Conservation (phyloP, 2,329 filamentous ascomycete species). For the Fusarium tupiense region DNA sequence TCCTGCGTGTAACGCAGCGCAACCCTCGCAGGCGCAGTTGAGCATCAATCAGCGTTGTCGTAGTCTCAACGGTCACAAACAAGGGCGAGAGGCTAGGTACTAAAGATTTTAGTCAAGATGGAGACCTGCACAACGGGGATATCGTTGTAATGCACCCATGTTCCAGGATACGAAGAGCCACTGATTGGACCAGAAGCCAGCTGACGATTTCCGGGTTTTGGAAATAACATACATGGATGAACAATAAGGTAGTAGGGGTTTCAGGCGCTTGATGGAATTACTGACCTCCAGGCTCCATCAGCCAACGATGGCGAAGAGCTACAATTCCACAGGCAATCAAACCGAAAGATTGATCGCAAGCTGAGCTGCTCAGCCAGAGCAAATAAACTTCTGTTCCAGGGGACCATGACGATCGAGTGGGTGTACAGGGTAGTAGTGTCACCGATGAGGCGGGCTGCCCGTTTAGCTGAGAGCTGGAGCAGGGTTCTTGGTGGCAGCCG, state of each 20-base stretch:
- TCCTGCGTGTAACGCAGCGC: slow-evolving; percentile 17
- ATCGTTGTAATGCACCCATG: slow-evolving; percentile 7
- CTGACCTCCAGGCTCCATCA: too few species aligned
- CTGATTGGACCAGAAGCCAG: slow-evolving; percentile 20
- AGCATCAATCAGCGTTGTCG: slow-evolving; percentile 3
- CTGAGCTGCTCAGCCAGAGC: not conserved
- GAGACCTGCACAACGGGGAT: slow-evolving; percentile 4
- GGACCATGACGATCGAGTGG: slow-evolving; percentile 11
- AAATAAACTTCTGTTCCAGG: slow-evolving; percentile 21
- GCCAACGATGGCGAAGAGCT: not conserved
- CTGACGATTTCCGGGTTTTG: not conserved
- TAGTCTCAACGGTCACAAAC: slow-evolving; percentile 21
- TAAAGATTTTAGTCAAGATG: not conserved
- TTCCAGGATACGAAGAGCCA: slow-evolving; percentile 6
- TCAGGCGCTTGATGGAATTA: not conserved
- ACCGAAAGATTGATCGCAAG: not conserved
- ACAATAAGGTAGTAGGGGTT: not conserved
- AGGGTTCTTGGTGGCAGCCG: slow-evolving; percentile 26
- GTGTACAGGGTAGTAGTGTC: slow-evolving; percentile 25
- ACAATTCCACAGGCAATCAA: slow-evolving; percentile 5
- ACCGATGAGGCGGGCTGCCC: slow-evolving; percentile 33
- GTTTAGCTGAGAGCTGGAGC: slow-evolving; percentile 34
- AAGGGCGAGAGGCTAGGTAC: slow-evolving; percentile 1
- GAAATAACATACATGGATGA: slow-evolving; percentile 8
- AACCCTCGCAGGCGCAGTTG: not conserved